phyloP scores from a whole-genome alignment of 192 early-diverging fungal genomes.

The Chytriomyces sp. region DNA sequence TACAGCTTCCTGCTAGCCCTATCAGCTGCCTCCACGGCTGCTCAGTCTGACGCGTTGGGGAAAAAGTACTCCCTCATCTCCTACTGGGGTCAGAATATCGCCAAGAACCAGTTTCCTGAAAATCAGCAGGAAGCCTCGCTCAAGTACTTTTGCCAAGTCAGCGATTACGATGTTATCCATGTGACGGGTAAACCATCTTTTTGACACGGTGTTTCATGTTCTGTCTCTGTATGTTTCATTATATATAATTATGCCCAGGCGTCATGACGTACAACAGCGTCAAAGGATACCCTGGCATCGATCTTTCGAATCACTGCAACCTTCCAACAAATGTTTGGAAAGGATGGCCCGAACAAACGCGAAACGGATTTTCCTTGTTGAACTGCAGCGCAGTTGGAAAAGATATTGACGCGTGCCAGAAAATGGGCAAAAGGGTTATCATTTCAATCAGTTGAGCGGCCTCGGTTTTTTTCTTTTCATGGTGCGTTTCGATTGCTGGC shows the following conservation, averaged over 20 bases:
- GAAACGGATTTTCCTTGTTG: conserved; percentile 62
- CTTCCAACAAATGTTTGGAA: conserved; percentile 35
- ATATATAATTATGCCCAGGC: conserved; percentile 20
- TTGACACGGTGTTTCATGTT: background rate
- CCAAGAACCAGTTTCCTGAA: conserved; percentile 20
- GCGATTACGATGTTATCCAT: conserved; percentile 11
- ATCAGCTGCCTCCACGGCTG: background rate
- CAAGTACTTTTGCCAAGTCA: conserved; percentile 30
- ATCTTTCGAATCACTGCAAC: conserved; percentile 71
- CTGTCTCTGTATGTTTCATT: no score
- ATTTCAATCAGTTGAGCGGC: conserved; percentile 70
- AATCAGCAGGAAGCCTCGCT: conserved; percentile 34
- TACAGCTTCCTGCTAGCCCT: no score
- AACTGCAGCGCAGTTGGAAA: conserved; percentile 70
- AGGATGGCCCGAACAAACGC: conserved; percentile 49
- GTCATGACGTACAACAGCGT: conserved; percentile 65
- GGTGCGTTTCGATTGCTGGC: background rate
- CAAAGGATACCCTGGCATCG: conserved; percentile 60
- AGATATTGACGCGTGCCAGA: conserved; percentile 76
- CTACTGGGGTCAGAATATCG: conserved; percentile 48
- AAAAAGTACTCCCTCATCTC: conserved; percentile 30
- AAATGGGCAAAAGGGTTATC: conserved; percentile 70
- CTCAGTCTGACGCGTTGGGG: background rate
- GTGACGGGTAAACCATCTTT: background rate
- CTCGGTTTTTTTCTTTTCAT: background rate